These are phyloP conservation scores for Acacia concinna DNA, from an alignment of 331 rosid genomes.

Conservation along the genomic window DNA sequence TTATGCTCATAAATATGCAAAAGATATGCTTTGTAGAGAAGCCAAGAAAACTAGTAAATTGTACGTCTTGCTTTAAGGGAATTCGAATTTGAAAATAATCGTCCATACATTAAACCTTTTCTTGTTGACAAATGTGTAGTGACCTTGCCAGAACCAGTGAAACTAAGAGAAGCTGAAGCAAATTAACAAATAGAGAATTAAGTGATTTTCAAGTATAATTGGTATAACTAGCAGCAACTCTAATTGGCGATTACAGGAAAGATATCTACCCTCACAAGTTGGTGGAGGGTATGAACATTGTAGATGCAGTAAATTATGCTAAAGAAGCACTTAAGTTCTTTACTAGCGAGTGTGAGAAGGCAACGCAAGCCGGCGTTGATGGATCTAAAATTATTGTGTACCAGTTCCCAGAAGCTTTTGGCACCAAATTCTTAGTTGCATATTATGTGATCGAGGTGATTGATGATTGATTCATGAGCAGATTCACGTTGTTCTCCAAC, in stretches of 20 bases:
- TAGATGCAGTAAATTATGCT: slow-evolving; percentile 53
- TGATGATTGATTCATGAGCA: slow-evolving; percentile 29
- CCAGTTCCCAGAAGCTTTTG: not conserved
- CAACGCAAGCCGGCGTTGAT: slow-evolving; percentile 56
- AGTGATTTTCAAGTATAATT: slow-evolving; percentile 70
- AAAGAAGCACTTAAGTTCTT: slow-evolving; percentile 50
- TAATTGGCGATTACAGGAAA: slow-evolving; percentile 63
- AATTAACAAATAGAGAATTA: slow-evolving; percentile 37
- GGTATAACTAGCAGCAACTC: slow-evolving; percentile 66
- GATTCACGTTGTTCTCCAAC: not conserved
- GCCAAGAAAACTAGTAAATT: not conserved
- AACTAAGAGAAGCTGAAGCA: slow-evolving; percentile 45
- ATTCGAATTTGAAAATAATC: too few relatives aligned
- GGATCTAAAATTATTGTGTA: slow-evolving; percentile 49
- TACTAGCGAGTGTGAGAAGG: slow-evolving; percentile 55
- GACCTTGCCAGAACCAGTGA: slow-evolving; percentile 48
- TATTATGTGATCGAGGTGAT: not conserved
- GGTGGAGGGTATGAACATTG: slow-evolving; percentile 50
- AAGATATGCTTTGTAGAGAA: not conserved
- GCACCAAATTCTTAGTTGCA: not conserved
- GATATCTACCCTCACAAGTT: slow-evolving; percentile 54
- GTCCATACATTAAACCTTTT: not conserved
- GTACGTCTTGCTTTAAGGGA: not conserved
- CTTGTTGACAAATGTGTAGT: slow-evolving; percentile 34
- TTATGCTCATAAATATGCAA: not conserved